phyloP scores from a whole-genome alignment of 768 basidiomycete genomes.

The Chalciporus sphaerocephalus region DNA sequence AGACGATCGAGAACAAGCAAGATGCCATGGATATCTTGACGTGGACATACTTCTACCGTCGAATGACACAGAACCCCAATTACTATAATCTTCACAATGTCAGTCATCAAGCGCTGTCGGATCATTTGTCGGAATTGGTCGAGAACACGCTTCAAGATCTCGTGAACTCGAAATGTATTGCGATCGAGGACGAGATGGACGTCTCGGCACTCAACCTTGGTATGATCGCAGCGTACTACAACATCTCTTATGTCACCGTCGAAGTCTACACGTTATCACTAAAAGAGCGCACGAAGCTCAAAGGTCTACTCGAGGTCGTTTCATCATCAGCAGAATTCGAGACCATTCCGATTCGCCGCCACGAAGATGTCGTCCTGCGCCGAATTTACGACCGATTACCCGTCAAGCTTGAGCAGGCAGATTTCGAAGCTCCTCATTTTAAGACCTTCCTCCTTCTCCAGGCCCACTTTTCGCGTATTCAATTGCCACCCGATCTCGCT shows the following conservation, averaged over 20 bases:
- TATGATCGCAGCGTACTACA: constrained; percentile 98
- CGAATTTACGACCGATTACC: constrained; percentile 95
- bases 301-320: constrained; percentile 93
- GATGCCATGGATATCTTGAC: constrained; percentile 97
- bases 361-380: constrained; percentile 80
- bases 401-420: constrained; percentile 79
- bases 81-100: constrained; percentile 94
- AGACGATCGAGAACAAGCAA: constrained; percentile 99
- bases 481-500: constrained; percentile 88
- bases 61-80: constrained; percentile 96
- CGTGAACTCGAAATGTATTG: constrained; percentile 91
- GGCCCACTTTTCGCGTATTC: constrained; percentile 92
- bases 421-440: constrained; percentile 96
- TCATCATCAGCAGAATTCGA: constrained; percentile 98
- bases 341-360: constrained; percentile 87
- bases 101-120: constrained; percentile 91
- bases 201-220: constrained; percentile 88
- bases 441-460: constrained; percentile 97
- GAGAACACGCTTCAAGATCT: constrained; percentile 90
- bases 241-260: constrained; percentile 92
- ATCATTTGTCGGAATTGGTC: constrained; percentile 93
- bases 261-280: constrained; percentile 95
- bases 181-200: constrained; percentile 95
- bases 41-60: constrained; percentile 97
- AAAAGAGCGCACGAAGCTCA: constrained; percentile 94